phyloP scores from a whole-genome alignment of 2,329 filamentous ascomycete genomes.

The Sclerotinia subarctica region DNA sequence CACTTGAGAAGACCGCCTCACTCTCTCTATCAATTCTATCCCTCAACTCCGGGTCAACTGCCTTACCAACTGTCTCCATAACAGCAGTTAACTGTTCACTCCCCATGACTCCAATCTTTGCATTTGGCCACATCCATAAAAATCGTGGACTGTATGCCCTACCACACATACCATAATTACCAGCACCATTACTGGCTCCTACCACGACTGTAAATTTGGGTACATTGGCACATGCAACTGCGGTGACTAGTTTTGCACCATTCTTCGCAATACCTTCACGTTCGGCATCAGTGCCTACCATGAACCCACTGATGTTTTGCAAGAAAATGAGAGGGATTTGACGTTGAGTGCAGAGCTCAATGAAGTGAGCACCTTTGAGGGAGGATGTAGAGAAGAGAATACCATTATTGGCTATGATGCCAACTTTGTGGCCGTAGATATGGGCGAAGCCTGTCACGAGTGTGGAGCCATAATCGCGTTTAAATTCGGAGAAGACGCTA shows the following conservation, averaged over 20 bases:
- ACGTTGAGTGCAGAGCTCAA: constrained; percentile 88
- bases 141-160: constrained; percentile 89
- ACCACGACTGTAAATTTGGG: constrained; percentile 97
- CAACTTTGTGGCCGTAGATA: constrained; percentile 87
- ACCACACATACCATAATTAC: constrained; percentile 98
- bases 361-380: constrained; percentile 94
- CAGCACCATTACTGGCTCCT: constrained; percentile 88
- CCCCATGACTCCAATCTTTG: constrained; percentile 95
- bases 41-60: constrained; percentile 75
- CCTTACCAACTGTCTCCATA: constrained; percentile 90
- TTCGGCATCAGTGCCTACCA: constrained; percentile 92
- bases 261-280: constrained; percentile 96
- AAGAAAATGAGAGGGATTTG: constrained; percentile 88
- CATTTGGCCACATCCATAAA: constrained; percentile 96
- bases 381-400: constrained; percentile 88
- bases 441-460: constrained; percentile 87
- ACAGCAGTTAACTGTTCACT: constrained; percentile 86
- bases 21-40: constrained; percentile 86
- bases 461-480: constrained; percentile 82
- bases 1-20: constrained; percentile 82
- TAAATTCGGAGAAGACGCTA: constrained; percentile 89
- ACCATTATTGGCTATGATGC: constrained; percentile 93
- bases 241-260: constrained; percentile 93
- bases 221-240: constrained; percentile 88
- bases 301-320: constrained; percentile 97